Percentiles rank a stretch among this genome's conserved stretches.
Evolutionary conservation across 73 alveolate genomes (phyloP).

Genomic region (Halteria grandinella): DNA sequence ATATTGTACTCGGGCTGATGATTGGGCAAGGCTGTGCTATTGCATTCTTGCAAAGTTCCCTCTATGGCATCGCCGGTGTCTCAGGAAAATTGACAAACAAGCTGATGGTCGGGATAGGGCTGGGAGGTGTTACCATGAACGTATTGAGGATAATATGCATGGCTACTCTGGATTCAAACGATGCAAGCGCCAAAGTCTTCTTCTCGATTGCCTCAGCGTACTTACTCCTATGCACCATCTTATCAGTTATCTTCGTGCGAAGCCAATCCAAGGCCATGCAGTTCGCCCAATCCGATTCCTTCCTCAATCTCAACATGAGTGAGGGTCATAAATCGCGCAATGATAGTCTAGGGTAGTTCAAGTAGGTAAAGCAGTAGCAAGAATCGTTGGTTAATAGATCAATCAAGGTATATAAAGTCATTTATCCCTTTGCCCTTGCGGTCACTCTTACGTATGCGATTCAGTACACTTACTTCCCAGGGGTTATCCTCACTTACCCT

Average conservation of each 20-base stretch:
- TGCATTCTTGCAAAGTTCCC: conserved; percentile 25
- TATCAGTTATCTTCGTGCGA: conserved; percentile 2
- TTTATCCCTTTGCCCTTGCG: conserved; percentile 9
- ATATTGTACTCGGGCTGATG: not conserved
- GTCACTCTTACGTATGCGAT: conserved; percentile 36
- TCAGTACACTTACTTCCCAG: conserved; percentile 54
- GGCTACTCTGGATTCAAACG: not conserved
- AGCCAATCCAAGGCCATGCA: no score
- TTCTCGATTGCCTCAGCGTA: conserved; percentile 20
- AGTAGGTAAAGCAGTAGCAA: not conserved
- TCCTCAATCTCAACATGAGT: no score
- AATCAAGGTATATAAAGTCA: conserved; percentile 18
- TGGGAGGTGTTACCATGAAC: conserved; percentile 30
- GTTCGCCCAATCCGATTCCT: no score
- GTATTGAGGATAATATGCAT: conserved; percentile 28
- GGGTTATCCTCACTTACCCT: conserved; percentile 29
- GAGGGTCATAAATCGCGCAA: not conserved
- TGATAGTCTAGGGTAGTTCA: not conserved
- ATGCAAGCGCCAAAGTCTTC: conserved; percentile 23
- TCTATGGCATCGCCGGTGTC: conserved; percentile 50
- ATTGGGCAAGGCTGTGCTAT: conserved; percentile 9
- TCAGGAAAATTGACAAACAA: conserved; percentile 20
- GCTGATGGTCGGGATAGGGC: conserved; percentile 35
- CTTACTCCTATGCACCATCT: not conserved
- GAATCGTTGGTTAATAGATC: not conserved